Evolutionary conservation across 164 flowering plant genomes (phyloP), one percentile per base, ranked within the genome.

Genomic region (Berberis vulgaris): DNA sequence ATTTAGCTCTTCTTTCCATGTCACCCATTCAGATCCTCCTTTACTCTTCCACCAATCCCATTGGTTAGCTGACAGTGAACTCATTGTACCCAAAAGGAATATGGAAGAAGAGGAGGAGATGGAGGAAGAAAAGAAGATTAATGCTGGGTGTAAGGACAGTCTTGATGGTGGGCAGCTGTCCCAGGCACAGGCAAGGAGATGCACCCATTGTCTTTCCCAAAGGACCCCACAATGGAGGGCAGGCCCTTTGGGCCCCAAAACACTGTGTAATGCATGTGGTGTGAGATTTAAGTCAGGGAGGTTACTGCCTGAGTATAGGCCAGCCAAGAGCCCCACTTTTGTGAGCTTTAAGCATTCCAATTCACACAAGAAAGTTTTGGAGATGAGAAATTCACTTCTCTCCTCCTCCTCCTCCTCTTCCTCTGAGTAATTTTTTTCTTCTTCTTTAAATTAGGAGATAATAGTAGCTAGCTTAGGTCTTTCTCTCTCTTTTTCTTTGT

Each of bases 221-320:
- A 80, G 74, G 77, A 86, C 88, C 60, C 88, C 88, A 61, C 87
- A 84, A 49, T 86, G 91, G 91, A 74, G 91, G 73, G 83, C 83
- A n/a, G 91, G 91, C 7, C 88, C 88, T 43, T 61, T 76, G 71
- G 91, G 88, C 3, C 88, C 88, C 44, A 86, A 82, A 49, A 86
- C 91, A 2, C 78, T 86, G 2, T 86, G 91, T 60, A 86, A 86
- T 73, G 91, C 91, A 57, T 86, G 91, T 79, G 91, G 91, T 49
- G 91, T 86, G 58, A 77, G 91, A 74, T 84, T 76, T 73, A 84
- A 82, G 77, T 82, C 86, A 11, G 88, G 88, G 41, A 78, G 86
- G 81, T 62, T 86, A 72, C 57, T 82, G 72, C 91, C 91, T 13
- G 88, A 86, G 74, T 86, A 86, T 66, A 72, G 91, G 66, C 91